Evolutionary conservation across 179 eudicot genomes (phyloP).

Genomic region (Silene coronaria): DNA sequence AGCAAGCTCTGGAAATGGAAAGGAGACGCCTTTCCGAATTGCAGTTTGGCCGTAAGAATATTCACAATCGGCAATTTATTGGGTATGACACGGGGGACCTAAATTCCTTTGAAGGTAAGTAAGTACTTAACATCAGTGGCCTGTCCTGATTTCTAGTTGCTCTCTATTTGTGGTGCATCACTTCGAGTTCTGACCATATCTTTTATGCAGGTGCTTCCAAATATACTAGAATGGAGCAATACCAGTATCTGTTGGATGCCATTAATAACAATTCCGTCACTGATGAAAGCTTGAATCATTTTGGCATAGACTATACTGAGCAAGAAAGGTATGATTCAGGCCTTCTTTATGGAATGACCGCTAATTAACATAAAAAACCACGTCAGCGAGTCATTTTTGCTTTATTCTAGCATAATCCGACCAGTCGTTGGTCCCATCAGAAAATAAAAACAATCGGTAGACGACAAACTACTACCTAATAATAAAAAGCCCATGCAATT

Average conservation of each 20-base stretch:
- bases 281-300: constrained; percentile 21
- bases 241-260: constrained; percentile 20
- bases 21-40: constrained; percentile 42
- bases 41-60: constrained; percentile 32
- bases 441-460: too few species aligned
- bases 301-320: constrained; percentile 11
- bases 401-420: too few species aligned
- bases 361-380: too few species aligned
- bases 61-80: constrained; percentile 27
- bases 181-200: neutral
- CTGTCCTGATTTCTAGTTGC: neutral
- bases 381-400: too few species aligned
- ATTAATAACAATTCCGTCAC: constrained; percentile 15
- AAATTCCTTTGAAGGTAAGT: constrained; percentile 38
- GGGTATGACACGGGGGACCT: constrained; percentile 40
- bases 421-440: too few species aligned
- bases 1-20: constrained; percentile 51
- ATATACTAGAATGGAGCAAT: constrained; percentile 9
- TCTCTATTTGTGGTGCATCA: neutral
- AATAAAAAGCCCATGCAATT: too few species aligned
- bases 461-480: too few species aligned
- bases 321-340: constrained; percentile 32
- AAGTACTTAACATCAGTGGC: neutral
- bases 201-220: constrained; percentile 18
- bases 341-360: too few species aligned